Conservation (phyloP, 805 yeast species). For the Sugiyamaella smithiae region DNA sequence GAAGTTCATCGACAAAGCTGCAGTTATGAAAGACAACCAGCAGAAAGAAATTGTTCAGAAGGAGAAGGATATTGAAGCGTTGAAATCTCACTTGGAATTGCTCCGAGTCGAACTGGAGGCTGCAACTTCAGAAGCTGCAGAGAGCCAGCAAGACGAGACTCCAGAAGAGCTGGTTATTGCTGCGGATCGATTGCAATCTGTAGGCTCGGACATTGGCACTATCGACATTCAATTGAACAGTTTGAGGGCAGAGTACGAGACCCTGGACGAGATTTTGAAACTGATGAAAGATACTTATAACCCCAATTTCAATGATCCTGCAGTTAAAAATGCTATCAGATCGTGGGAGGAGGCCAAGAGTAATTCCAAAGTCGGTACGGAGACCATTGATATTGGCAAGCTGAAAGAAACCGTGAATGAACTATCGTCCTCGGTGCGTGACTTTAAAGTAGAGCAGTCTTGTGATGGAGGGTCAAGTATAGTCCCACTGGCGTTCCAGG, state of each 20-base stretch:
- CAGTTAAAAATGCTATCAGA: conserved; percentile 71
- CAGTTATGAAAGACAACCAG: conserved; percentile 22
- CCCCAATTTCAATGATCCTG: conserved; percentile 81
- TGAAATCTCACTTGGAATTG: conserved; percentile 20
- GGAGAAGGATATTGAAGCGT: conserved; percentile 27
- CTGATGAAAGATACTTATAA: conserved; percentile 60
- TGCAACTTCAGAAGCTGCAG: conserved; percentile 23
- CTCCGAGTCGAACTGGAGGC: conserved; percentile 34
- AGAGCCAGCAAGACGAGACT: conserved; percentile 11
- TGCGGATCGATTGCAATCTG: conserved; percentile 2
- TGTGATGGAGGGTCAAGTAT: neutral
- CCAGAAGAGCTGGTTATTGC: conserved; percentile 20
- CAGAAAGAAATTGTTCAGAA: conserved; percentile 20
- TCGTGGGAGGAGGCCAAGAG: conserved; percentile 33
- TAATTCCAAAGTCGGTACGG: conserved; percentile 24
- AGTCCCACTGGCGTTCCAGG: conserved; percentile 3
- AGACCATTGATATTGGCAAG: conserved; percentile 2
- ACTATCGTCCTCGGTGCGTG: neutral
- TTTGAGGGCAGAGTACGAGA: conserved; percentile 8
- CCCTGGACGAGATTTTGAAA: conserved; percentile 39
- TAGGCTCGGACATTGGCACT: neutral
- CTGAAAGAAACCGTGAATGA: conserved; percentile 12
- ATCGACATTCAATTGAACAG: neutral
- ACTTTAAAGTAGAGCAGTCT: conserved; percentile 7
- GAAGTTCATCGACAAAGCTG: conserved; percentile 34